These are phyloP conservation scores for Globisporangium alternatum DNA, from an alignment of 352 stramenopile species.

Conservation along the genomic window DNA sequence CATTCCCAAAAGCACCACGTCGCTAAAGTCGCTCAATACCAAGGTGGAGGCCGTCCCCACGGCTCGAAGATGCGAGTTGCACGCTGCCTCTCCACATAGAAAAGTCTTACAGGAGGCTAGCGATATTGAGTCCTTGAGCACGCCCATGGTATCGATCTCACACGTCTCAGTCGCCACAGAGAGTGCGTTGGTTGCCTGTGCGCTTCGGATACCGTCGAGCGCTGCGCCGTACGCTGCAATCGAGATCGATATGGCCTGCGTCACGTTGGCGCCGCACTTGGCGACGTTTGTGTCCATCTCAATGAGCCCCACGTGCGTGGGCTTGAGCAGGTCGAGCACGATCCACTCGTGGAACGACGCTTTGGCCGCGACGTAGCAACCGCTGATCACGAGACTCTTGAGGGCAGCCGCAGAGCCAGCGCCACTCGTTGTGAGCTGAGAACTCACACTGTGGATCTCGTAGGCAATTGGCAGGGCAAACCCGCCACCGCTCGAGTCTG, in stretches of 20 bases:
- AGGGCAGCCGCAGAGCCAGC: conserved; percentile 39
- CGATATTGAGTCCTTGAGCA: background rate
- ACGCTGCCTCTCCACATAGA: conserved; percentile 30
- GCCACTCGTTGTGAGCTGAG: conserved; percentile 32
- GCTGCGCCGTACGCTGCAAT: conserved; percentile 39
- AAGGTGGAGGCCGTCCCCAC: conserved; percentile 22
- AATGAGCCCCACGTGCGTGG: conserved; percentile 44
- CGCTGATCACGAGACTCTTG: conserved; percentile 15
- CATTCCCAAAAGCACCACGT: conserved; percentile 45
- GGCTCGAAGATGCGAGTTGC: conserved; percentile 20
- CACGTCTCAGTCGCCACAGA: conserved; percentile 16
- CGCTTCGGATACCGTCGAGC: conserved; percentile 30
- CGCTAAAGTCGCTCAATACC: conserved; percentile 49
- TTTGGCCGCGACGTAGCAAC: conserved; percentile 43
- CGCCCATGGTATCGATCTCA: conserved; percentile 23
- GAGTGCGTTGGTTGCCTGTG: conserved; percentile 16
- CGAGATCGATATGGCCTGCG: conserved; percentile 32
- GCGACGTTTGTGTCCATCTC: conserved; percentile 43
- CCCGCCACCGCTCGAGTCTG: conserved; percentile 7
- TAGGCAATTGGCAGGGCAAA: conserved; percentile 43
- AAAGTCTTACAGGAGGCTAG: conserved; percentile 23
- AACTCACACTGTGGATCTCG: conserved; percentile 64
- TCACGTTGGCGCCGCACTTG: conserved; percentile 35
- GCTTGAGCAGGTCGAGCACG: conserved; percentile 45
- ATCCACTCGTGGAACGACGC: conserved; percentile 67